Evolutionary conservation across 2,329 filamentous ascomycete genomes (phyloP).

Genomic region (Arachnomyces sp.): DNA sequence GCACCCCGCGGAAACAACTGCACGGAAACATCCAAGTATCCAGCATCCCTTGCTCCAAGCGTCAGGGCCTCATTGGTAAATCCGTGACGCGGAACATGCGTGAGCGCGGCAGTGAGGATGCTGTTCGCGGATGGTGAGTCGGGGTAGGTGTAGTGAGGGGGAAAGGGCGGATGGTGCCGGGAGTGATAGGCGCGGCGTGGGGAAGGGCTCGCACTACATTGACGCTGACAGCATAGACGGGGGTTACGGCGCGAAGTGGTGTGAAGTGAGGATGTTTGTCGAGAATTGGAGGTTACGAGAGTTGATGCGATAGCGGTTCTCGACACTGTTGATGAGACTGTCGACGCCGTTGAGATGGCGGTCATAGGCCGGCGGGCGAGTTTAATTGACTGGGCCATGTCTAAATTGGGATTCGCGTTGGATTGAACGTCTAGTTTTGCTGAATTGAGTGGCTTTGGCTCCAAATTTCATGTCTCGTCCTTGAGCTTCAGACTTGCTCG

Average conservation of each 20-base stretch:
- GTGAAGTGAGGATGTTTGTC: slow-evolving; percentile 1
- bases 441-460: too few relatives aligned
- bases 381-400: slow-evolving; percentile 5
- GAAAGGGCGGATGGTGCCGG: slow-evolving; percentile 57
- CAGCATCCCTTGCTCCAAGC: slow-evolving; percentile 72
- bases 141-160: slow-evolving; percentile 51
- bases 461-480: too few relatives aligned
- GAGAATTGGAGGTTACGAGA: slow-evolving; percentile 1
- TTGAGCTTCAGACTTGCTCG: too few relatives aligned
- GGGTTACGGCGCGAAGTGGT: slow-evolving; percentile 5
- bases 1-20: slow-evolving; percentile 72
- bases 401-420: too few relatives aligned
- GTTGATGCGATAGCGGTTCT: too few relatives aligned
- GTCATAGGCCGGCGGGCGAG: slow-evolving; percentile 1
- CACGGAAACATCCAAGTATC: slow-evolving; percentile 78
- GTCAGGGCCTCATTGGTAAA: slow-evolving; percentile 69
- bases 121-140: slow-evolving; percentile 51
- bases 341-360: not conserved
- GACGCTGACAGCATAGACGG: slow-evolving; percentile 2
- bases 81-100: slow-evolving; percentile 70
- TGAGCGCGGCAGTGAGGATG: slow-evolving; percentile 75
- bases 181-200: slow-evolving; percentile 58
- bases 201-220: too few relatives aligned
- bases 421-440: too few relatives aligned
- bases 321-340: too few relatives aligned